These are phyloP conservation scores for Solanum aculeatissimum DNA, from an alignment of 305 asterid genomes.

Conservation along the genomic window DNA sequence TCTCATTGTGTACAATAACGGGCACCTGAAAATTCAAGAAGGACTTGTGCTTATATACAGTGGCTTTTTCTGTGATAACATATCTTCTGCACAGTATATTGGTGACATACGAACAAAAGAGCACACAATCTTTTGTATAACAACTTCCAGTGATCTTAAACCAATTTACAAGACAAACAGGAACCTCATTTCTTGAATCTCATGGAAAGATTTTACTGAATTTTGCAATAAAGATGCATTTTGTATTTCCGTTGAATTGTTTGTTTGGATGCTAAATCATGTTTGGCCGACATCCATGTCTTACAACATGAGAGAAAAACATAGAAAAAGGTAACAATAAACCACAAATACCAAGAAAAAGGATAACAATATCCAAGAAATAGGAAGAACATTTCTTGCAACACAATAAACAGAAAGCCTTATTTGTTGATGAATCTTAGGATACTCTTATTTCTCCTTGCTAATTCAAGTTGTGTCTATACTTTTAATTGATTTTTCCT, in stretches of 20 bases:
- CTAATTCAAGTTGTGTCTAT: neutral
- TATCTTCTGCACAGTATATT: neutral
- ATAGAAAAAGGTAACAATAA: neutral
- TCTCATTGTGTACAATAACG: slow-evolving; percentile 49
- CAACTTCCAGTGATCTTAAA: neutral
- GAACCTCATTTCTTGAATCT: neutral
- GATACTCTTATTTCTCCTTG: neutral
- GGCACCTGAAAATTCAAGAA: slow-evolving; percentile 51
- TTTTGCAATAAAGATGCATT: neutral
- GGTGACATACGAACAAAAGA: neutral
- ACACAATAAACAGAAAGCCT: neutral
- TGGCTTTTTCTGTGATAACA: neutral
- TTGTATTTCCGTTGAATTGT: neutral
- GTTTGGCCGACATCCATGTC: neutral
- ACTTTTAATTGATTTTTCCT: neutral
- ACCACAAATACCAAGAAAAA: neutral
- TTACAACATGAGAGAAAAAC: neutral
- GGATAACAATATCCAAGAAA: neutral
- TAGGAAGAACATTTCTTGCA: neutral
- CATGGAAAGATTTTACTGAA: neutral
- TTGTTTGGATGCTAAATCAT: neutral
- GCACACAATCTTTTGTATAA: neutral
- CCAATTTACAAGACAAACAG: neutral
- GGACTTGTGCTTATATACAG: neutral
- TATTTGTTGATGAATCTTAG: neutral